phyloP scores from a whole-genome alignment of 805 yeast species.

The Cyberlindnera petersonii region DNA sequence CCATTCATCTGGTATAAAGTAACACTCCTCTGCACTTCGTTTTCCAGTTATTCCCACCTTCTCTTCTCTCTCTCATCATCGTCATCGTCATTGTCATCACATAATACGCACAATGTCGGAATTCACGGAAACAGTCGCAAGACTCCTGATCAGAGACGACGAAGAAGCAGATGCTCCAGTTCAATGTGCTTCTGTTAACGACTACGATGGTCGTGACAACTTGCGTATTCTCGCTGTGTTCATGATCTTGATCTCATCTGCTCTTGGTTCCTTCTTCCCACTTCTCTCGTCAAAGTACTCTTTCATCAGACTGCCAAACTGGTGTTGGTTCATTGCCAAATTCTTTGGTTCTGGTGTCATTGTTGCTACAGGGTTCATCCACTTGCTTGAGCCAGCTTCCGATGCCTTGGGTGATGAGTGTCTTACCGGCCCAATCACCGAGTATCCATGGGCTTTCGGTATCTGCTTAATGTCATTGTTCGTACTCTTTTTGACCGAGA shows the following conservation, averaged over 20 bases:
- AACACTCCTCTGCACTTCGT: too few species aligned
- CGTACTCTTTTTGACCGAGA: conserved; percentile 44
- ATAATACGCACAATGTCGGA: conserved; percentile 4
- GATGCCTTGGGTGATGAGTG: conserved; percentile 55
- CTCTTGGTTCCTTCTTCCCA: conserved; percentile 60
- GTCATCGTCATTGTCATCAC: too few species aligned
- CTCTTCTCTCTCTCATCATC: not conserved
- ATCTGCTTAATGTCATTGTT: conserved; percentile 46
- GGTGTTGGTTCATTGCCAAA: conserved; percentile 65
- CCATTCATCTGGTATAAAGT: too few species aligned
- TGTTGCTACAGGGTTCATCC: conserved; percentile 77
- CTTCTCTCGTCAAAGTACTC: conserved; percentile 56
- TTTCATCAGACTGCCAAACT: conserved; percentile 51
- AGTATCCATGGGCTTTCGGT: conserved; percentile 56
- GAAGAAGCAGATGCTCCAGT: conserved; percentile 20
- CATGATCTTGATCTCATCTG: conserved; percentile 55
- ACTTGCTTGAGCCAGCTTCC: conserved; percentile 65
- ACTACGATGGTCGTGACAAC: conserved; percentile 38
- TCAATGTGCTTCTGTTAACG: conserved; percentile 40
- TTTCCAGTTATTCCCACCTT: too few species aligned
- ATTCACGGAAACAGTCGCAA: conserved; percentile 7
- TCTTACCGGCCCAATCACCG: conserved; percentile 55
- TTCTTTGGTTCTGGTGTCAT: conserved; percentile 85
- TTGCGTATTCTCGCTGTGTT: conserved; percentile 60
- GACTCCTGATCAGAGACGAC: conserved; percentile 21